Evolutionary conservation across 179 eudicot species (phyloP).

Genomic region (Silene coronaria): DNA sequence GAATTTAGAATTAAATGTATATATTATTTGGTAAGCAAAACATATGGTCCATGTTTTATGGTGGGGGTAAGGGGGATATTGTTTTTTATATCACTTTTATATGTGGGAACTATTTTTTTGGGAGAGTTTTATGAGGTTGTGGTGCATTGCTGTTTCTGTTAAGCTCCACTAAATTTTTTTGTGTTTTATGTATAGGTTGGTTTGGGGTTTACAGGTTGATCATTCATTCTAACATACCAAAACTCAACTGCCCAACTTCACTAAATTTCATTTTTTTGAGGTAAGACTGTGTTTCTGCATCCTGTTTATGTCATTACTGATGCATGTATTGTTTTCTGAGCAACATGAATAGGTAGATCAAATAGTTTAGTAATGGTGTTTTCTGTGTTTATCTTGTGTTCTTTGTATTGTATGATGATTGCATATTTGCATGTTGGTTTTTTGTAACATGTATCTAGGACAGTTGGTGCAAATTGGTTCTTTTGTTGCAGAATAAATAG

Average conservation of each 20-base stretch:
- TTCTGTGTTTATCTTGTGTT: slow-evolving; percentile 5
- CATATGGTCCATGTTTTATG: slow-evolving; percentile 40
- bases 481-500: slow-evolving; percentile 12
- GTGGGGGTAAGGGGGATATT: slow-evolving; percentile 30
- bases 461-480: slow-evolving; percentile 9
- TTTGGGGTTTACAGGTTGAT: slow-evolving; percentile 18
- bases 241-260: background rate
- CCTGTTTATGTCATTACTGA: slow-evolving; percentile 12
- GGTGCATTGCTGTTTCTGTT: slow-evolving; percentile 31
- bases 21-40: slow-evolving; percentile 21
- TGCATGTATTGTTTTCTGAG: background rate
- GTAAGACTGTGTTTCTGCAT: slow-evolving; percentile 21
- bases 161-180: slow-evolving; percentile 18
- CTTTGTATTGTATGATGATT: slow-evolving; percentile 14
- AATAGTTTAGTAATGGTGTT: background rate
- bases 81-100: slow-evolving; percentile 20
- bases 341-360: background rate
- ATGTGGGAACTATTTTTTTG: slow-evolving; percentile 13
- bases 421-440: slow-evolving; percentile 31
- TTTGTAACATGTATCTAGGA: background rate
- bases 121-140: slow-evolving; percentile 33
- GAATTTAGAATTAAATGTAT: no score
- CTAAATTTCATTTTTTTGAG: slow-evolving; percentile 13
- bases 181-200: slow-evolving; percentile 11
- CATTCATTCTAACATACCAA: slow-evolving; percentile 10